Conservation (phyloP, 495 filamentous ascomycete species). For the Melanomma pulvis-pyrius region DNA sequence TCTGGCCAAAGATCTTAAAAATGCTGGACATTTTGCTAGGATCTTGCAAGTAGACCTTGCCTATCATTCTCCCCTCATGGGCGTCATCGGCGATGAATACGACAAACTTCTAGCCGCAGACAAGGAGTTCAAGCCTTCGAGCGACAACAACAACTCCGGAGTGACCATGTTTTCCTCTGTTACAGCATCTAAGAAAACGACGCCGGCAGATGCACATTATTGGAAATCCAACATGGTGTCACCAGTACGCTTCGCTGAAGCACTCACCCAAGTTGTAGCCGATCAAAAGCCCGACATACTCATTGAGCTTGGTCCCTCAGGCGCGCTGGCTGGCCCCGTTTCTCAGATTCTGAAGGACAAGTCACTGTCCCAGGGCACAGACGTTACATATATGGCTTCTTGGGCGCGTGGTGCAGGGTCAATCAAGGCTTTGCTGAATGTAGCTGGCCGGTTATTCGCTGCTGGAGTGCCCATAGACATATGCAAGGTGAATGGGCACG, state of each 20-base stretch:
- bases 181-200: background rate
- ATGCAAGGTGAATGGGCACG: background rate
- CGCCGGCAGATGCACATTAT: constrained; percentile 35
- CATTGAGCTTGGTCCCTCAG: constrained; percentile 46
- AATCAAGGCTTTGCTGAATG: constrained; percentile 2
- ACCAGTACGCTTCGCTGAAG: constrained; percentile 55
- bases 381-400: constrained; percentile 4
- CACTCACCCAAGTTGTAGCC: constrained; percentile 27
- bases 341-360: constrained; percentile 33
- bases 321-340: constrained; percentile 42
- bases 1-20: background rate
- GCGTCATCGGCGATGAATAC: constrained; percentile 34
- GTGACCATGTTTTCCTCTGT: constrained; percentile 6
- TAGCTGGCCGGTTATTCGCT: constrained; percentile 13
- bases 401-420: constrained; percentile 3
- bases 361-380: background rate
- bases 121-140: no score
- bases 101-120: constrained; percentile 18
- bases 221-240: constrained; percentile 17
- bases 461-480: background rate
- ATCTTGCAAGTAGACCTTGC: constrained; percentile 40
- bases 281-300: constrained; percentile 11
- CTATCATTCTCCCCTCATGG: constrained; percentile 47
- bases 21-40: constrained; percentile 32
- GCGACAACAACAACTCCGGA: background rate